phyloP scores from a whole-genome alignment of 2,329 filamentous ascomycete genomes.

The Neospermospora avenae region DNA sequence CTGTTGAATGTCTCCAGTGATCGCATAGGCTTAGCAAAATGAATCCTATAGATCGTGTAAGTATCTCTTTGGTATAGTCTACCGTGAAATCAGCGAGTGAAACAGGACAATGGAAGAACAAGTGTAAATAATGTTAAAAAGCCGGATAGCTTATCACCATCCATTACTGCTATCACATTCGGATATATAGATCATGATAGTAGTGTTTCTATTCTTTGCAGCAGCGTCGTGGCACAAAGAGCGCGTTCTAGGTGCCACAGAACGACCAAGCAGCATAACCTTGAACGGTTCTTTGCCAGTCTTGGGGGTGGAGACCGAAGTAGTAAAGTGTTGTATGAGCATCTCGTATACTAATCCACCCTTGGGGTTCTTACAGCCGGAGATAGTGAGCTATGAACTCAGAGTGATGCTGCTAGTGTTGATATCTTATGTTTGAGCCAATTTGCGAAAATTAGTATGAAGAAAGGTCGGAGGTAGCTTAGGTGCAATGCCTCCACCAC shows the following conservation, averaged over 20 bases:
- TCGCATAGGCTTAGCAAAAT: slow-evolving; percentile 47
- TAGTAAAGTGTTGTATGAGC: slow-evolving; percentile 43
- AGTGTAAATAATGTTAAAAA: no score
- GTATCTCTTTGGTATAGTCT: no score
- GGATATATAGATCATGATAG: slow-evolving; percentile 46
- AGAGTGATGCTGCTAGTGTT: slow-evolving; percentile 44
- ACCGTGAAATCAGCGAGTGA: no score
- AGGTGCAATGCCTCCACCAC: not conserved
- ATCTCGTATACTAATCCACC: slow-evolving; percentile 40
- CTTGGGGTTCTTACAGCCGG: slow-evolving; percentile 39
- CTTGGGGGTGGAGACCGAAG: slow-evolving; percentile 44
- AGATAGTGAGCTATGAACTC: slow-evolving; percentile 43
- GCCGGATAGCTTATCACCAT: not conserved
- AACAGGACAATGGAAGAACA: no score
- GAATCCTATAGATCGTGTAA: slow-evolving; percentile 37
- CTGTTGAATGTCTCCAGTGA: slow-evolving; percentile 50
- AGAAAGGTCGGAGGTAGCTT: not conserved
- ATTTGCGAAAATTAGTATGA: slow-evolving; percentile 29
- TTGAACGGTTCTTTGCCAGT: slow-evolving; percentile 44
- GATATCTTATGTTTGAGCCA: slow-evolving; percentile 47
- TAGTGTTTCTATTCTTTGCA: slow-evolving; percentile 47
- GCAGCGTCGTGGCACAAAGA: slow-evolving; percentile 49
- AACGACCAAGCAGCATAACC: slow-evolving; percentile 49
- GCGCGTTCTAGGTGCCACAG: slow-evolving; percentile 45
- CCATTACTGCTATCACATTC: slow-evolving; percentile 33